Base-by-base conservation (phyloP, 2,329 filamentous ascomycete genomes). In the Alternaria triticina region DNA sequence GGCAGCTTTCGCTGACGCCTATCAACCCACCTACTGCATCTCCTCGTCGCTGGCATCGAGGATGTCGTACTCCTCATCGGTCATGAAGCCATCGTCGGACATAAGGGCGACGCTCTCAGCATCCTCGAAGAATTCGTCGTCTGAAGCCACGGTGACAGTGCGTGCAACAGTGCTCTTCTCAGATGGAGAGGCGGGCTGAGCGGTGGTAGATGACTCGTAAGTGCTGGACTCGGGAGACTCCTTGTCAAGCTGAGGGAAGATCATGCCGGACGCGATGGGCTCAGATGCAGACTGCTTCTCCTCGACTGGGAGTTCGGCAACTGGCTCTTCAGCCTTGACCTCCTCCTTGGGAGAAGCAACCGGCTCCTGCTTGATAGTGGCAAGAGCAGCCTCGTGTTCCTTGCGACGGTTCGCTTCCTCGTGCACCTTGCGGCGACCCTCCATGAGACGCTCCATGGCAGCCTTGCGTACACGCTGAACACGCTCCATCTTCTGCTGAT, bases 41-140 rank as follows among this genome's bases (percentile, higher is more conserved):
- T 98, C 95, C 79, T 97, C 92, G 70, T 98, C 95, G 62, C 93
- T 97, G 46, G 94, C 95, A 82, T 97, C 94, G 49, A 98, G 88
- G 69, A 98, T 94, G 75, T 99, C 96, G 79, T 98, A 99, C 82
- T 99, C 96, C 80, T 98, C 96, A 68, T 99, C 96, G 0, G 96
- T 98, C 85, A 97, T 83, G 85, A 97, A 97, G 12, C 90, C 92
- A 50, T 90, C 89, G n/a, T 88, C 88, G 20, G 80, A 80, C 49
- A 79, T 73, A 52, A 83, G 77, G 8, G 86, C 84, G 61, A 89
- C 82, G 68, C 85, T 88, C 69, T 88, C 87, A 54, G 86, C 84
- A 73, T 89, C 88, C 67, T 88, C 84, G 22, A 86, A 83, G 51
- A 86, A 82, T 73, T 89, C 87, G 22, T 85, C 82, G 23, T 82